Conservation (phyloP, 2,329 filamentous ascomycete species). For the Lithohypha guttulata region DNA sequence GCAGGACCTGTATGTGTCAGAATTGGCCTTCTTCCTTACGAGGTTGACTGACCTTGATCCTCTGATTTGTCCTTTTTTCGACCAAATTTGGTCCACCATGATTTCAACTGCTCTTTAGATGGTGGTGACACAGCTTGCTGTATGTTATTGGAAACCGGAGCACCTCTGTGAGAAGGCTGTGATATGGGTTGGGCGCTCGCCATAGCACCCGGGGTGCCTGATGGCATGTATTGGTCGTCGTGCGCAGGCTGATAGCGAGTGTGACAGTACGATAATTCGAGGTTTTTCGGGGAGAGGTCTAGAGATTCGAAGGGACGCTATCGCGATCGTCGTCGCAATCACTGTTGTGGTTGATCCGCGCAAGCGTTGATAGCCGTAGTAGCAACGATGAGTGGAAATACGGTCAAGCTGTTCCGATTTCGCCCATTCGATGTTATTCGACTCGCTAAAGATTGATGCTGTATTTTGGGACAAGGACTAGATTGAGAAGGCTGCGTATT, state of each 20-base stretch:
- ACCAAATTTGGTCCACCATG: constrained; percentile 97
- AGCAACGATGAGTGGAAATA: no score
- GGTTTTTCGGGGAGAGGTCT: background rate
- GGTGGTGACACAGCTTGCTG: constrained; percentile 53
- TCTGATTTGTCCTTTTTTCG: constrained; percentile 53
- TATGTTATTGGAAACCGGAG: constrained; percentile 2
- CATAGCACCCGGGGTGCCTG: constrained; percentile 8
- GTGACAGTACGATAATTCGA: no score
- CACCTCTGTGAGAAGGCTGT: constrained; percentile 7
- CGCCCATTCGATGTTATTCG: no score
- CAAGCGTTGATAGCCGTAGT: no score
- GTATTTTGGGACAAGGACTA: no score
- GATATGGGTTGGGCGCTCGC: constrained; percentile 7
- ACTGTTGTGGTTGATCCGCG: background rate
- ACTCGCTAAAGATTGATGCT: no score
- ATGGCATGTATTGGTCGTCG: background rate
- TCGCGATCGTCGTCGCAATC: background rate
- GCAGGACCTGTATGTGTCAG: no score
- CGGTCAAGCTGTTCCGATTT: no score
- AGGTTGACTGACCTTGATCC: constrained; percentile 51
- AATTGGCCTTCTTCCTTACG: no score
- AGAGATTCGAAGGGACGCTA: background rate
- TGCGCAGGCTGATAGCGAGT: no score
- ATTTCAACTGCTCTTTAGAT: constrained; percentile 76
- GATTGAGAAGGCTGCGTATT: no score